phyloP scores from a whole-genome alignment of 2,329 filamentous ascomycete species.

The Emmonsia crescens region DNA sequence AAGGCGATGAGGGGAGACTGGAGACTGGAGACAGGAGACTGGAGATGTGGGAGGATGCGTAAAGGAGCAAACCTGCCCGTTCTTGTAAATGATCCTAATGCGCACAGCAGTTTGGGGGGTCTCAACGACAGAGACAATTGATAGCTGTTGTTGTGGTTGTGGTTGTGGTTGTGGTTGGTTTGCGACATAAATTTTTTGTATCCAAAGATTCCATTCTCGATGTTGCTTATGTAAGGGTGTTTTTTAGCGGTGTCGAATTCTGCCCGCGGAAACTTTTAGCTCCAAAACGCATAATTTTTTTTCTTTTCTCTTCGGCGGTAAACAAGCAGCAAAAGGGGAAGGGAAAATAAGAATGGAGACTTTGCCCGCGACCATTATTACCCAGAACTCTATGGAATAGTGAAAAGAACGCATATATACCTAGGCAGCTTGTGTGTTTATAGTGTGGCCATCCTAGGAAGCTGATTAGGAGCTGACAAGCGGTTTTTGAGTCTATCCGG shows the following conservation, averaged over 20 bases:
- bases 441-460: neutral
- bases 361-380: neutral
- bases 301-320: neutral
- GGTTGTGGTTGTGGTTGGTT: neutral
- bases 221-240: neutral
- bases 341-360: neutral
- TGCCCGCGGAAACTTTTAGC: neutral
- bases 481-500: neutral
- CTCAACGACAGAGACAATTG: no score
- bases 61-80: neutral
- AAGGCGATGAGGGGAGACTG: neutral
- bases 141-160: neutral
- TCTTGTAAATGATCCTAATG: neutral
- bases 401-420: neutral
- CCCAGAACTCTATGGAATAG: neutral
- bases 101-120: neutral
- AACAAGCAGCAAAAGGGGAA: neutral
- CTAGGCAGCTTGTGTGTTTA: neutral
- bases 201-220: neutral
- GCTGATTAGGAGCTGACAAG: neutral
- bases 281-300: neutral
- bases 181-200: neutral
- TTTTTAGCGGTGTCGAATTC: neutral
- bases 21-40: neutral
- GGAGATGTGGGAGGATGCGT: neutral